Evolutionary conservation across 1,139 yeast genomes (phyloP).

Genomic region (Casaregolazyma suthepensis): DNA sequence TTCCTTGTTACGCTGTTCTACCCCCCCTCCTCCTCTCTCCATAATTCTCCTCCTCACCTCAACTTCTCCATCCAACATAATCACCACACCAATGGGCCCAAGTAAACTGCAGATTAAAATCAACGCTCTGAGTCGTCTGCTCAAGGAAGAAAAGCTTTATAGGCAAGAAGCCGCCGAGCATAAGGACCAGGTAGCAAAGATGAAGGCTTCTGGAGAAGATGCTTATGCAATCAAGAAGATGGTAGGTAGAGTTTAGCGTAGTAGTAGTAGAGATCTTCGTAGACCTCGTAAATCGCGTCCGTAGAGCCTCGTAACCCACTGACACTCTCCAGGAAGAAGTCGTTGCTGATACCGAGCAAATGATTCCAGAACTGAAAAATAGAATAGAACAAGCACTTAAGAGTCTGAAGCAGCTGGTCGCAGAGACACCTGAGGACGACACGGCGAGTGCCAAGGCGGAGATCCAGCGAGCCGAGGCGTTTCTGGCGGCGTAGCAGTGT

Average conservation of each 20-base stretch:
- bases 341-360: conserved; percentile 59
- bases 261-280: too few relatives aligned
- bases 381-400: conserved; percentile 48
- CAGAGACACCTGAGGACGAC: conserved; percentile 41
- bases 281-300: too few relatives aligned
- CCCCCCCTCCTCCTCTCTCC: too few relatives aligned
- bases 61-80: not conserved
- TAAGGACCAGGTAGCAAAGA: conserved; percentile 39
- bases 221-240: conserved; percentile 67
- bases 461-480: conserved; percentile 29
- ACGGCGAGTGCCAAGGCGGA: conserved; percentile 37
- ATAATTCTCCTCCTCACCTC: not conserved
- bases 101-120: conserved; percentile 69
- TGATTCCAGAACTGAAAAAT: conserved; percentile 56
- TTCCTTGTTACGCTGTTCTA: too few relatives aligned
- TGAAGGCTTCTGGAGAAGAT: conserved; percentile 44
- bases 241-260: too few relatives aligned
- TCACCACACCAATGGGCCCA: conserved; percentile 49
- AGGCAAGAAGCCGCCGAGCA: conserved; percentile 61
- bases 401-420: conserved; percentile 39
- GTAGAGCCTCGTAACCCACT: too few relatives aligned
- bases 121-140: conserved; percentile 63
- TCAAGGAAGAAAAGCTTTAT: conserved; percentile 67
- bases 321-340: conserved; percentile 42
- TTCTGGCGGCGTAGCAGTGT: conserved; percentile 11